Evolutionary conservation across 208 protist species (phyloP).

Genomic region (Leishmania major): DNA sequence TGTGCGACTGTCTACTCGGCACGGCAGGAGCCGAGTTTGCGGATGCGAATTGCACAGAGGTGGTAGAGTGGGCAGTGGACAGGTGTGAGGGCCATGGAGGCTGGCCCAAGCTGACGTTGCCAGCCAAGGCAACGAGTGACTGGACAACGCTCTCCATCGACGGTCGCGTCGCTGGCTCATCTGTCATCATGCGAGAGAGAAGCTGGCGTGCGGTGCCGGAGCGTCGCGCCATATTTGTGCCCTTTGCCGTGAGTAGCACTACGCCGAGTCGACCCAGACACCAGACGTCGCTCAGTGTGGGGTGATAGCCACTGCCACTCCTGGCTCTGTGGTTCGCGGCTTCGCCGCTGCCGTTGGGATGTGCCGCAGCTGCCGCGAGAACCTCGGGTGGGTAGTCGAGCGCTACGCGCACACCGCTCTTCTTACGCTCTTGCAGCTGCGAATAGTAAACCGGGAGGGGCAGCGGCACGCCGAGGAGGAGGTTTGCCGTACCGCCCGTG

Average conservation of each 20-base stretch:
- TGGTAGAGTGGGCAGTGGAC: not conserved
- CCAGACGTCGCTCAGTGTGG: slow-evolving; percentile 73
- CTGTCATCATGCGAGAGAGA: slow-evolving; percentile 58
- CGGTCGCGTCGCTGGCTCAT: slow-evolving; percentile 35
- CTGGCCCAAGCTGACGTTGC: slow-evolving; percentile 21
- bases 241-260: slow-evolving; percentile 53
- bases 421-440: slow-evolving; percentile 49
- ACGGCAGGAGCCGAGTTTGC: not conserved
- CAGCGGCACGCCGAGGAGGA: slow-evolving; percentile 65
- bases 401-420: slow-evolving; percentile 44
- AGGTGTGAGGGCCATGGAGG: slow-evolving; percentile 17
- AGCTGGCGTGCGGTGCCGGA: slow-evolving; percentile 44
- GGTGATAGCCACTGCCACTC: slow-evolving; percentile 42
- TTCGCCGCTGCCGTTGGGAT: not conserved
- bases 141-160: slow-evolving; percentile 40
- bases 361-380: slow-evolving; percentile 9
- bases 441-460: slow-evolving; percentile 61
- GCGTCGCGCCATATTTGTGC: slow-evolving; percentile 35
- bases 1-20: not conserved
- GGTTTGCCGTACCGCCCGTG: slow-evolving; percentile 26
- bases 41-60: not conserved
- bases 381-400: slow-evolving; percentile 84
- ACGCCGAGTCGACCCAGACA: slow-evolving; percentile 58
- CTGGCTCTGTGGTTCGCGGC: not conserved
- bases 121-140: slow-evolving; percentile 31